phyloP scores from a whole-genome alignment of 805 yeast genomes.

The Cyberlindnera subsufficiens region DNA sequence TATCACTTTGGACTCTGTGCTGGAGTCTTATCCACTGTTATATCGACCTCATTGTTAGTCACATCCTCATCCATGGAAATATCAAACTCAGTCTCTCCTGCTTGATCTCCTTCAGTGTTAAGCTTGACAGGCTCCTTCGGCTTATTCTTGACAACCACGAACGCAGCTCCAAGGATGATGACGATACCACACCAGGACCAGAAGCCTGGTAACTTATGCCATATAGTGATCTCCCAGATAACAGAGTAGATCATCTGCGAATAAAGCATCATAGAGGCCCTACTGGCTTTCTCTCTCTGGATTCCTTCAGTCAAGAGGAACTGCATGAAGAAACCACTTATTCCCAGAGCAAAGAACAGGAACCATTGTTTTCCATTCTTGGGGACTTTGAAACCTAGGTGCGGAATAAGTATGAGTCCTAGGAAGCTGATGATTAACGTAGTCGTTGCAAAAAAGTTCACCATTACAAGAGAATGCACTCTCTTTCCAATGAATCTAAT shows the following conservation, averaged over 20 bases:
- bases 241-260: conserved; percentile 75
- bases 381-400: conserved; percentile 56
- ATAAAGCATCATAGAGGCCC: conserved; percentile 71
- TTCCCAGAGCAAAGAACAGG: conserved; percentile 54
- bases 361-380: conserved; percentile 60
- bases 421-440: conserved; percentile 49
- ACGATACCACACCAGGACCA: conserved; percentile 66
- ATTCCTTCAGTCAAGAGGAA: conserved; percentile 74
- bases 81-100: conserved; percentile 3
- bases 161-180: conserved; percentile 62
- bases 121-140: conserved; percentile 23
- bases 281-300: conserved; percentile 73
- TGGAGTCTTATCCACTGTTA: conserved; percentile 46
- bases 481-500: conserved; percentile 69
- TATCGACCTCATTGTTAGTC: background rate
- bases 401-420: conserved; percentile 51
- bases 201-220: conserved; percentile 67
- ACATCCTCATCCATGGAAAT: background rate
- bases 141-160: conserved; percentile 49
- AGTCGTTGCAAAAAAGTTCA: conserved; percentile 65
- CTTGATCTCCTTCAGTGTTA: background rate
- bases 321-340: conserved; percentile 81
- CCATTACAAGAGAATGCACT: conserved; percentile 78
- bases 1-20: conserved; percentile 24
- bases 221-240: conserved; percentile 64